Percentiles rank a stretch among this genome's conserved stretches.
phyloP scores from a whole-genome alignment of 768 basidiomycete genomes.

The Leccinum uliginosum region DNA sequence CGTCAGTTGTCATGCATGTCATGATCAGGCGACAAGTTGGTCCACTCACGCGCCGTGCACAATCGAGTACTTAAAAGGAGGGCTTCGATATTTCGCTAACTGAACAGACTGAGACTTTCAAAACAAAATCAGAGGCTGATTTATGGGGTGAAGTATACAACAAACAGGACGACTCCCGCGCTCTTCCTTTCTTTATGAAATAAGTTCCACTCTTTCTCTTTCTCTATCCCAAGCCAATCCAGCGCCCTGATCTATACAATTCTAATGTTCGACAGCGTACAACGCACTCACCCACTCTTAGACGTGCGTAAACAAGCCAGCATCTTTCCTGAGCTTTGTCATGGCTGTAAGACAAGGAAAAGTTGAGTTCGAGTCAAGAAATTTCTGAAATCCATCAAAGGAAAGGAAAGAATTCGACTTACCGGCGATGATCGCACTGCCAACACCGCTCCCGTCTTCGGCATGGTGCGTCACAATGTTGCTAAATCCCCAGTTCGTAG shows the following conservation, averaged over 20 bases:
- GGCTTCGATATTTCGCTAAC: neutral
- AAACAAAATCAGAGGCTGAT: neutral
- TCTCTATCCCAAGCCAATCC: neutral
- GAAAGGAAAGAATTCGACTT: constrained; percentile 17
- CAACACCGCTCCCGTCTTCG: constrained; percentile 76
- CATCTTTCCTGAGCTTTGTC: constrained; percentile 79
- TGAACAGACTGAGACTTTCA: neutral
- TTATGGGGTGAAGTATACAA: constrained; percentile 14
- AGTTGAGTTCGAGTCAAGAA: neutral
- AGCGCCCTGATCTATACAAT: neutral
- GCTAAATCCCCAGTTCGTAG: constrained; percentile 57
- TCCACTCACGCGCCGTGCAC: neutral
- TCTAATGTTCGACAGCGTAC: neutral
- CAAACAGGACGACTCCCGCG: neutral
- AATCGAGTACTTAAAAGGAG: neutral
- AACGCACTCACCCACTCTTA: constrained; percentile 24
- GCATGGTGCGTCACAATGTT: constrained; percentile 34
- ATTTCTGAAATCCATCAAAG: neutral
- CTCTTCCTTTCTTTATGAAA: constrained; percentile 1
- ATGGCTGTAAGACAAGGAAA: constrained; percentile 52
- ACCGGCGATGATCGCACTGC: constrained; percentile 94
- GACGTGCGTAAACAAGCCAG: constrained; percentile 51
- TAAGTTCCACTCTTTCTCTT: neutral
- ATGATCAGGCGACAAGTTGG: neutral
- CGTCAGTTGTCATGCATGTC: neutral